Base-by-base conservation (phyloP, 2,329 filamentous ascomycete species). In the Pseudogymnoascus pannorum region DNA sequence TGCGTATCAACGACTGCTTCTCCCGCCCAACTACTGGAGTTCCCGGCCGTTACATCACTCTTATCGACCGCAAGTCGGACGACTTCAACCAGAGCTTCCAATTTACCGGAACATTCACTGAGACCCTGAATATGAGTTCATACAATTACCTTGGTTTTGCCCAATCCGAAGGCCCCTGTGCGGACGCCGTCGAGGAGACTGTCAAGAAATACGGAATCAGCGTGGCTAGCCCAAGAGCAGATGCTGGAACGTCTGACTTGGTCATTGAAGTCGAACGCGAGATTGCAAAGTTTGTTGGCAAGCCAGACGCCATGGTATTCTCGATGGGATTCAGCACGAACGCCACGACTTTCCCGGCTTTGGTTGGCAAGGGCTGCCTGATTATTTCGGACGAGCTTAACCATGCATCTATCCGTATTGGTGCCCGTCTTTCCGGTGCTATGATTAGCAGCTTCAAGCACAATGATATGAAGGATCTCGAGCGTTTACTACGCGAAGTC, bases 131-230 rank as follows among this genome's bases (percentile, higher is more conserved):
- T 77, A 89, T 99, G 88, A 97, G 93, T 78, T 99, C 94, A 1
- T 99, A 99, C 82, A 99, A 99, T 76, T 99, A 99, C 73, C 89
- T 99, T 22, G 94, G 94, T 44, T 99, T 99, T 70, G 94, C 94
- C 59, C 94, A 99, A 75, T 97, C 94, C 0, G 92, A 97, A 67
- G 94, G 94, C 9, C 93, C 94, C 40, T 99, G 94, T 72, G 94
- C 94, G 54, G 93, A 97, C 73, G 88, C 90, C 12, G 91, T 93
- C 3, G 94, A 99, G 77, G 88, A 92, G 54, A 85, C 84, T 54
- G 86, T 96, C 66, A 87, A 85, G 75, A 92, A 88, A 71, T 94
- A 96, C 70, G 92, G 93, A 42, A 85, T 97, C 66, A 89, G 87
- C 69, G 83, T 87, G 67, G 87, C 87, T 73, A 96, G 92, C 73